These are phyloP conservation scores for Neurospora sp. DNA, from an alignment of 495 filamentous ascomycete species.

Conservation along the genomic window DNA sequence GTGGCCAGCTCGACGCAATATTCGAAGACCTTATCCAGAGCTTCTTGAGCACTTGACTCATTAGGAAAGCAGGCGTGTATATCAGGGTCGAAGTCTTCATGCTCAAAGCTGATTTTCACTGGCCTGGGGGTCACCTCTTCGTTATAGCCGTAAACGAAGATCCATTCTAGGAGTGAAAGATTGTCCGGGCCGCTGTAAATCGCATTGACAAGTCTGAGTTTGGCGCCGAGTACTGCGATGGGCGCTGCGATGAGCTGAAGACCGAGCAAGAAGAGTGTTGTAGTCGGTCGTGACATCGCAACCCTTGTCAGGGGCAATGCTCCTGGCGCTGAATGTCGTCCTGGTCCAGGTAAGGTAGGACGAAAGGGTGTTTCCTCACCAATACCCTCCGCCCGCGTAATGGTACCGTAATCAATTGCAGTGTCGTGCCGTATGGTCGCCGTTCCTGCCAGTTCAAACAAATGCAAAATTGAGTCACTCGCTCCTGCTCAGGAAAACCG, in stretches of 20 bases:
- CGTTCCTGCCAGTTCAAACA: not conserved
- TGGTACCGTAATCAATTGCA: not conserved
- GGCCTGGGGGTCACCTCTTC: not conserved
- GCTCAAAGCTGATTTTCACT: not conserved
- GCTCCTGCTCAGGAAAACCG: no score
- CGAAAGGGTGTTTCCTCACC: no score
- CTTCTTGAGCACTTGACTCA: not conserved
- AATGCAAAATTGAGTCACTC: no score
- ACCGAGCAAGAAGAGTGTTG: not conserved
- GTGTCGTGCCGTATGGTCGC: not conserved
- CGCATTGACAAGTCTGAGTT: not conserved
- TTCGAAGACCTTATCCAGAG: not conserved
- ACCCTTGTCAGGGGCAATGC: not conserved
- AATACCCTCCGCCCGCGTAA: not conserved
- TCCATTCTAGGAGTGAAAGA: not conserved
- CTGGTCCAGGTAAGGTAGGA: no score
- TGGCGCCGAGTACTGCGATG: not conserved
- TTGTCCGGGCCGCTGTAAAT: not conserved
- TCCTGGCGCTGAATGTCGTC: not conserved
- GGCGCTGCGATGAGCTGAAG: not conserved
- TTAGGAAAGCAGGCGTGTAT: not conserved
- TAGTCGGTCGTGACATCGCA: not conserved
- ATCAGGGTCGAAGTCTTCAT: not conserved
- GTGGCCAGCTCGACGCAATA: not conserved
- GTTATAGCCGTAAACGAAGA: not conserved